Conservation (phyloP, 139 green algal genomes). For the Pseudopediastrum boryanum region DNA sequence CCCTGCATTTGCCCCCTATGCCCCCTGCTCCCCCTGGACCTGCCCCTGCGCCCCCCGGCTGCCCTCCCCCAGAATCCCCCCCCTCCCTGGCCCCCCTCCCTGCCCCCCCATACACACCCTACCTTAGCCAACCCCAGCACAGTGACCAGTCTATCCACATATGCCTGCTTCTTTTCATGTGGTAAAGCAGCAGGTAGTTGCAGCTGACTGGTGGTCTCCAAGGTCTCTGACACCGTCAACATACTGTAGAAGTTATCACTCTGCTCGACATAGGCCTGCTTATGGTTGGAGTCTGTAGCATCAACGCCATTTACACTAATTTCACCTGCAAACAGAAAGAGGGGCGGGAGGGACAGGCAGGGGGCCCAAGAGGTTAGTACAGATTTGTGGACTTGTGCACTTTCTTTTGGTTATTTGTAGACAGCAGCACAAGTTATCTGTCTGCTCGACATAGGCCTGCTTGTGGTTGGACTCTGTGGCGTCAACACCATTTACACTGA, state of each 20-base stretch:
- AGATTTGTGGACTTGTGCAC: neutral
- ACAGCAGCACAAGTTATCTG: too few species aligned
- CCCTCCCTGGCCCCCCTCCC: too few species aligned
- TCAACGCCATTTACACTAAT: slow-evolving; percentile 18
- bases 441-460: slow-evolving; percentile 1
- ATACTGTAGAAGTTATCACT: slow-evolving; percentile 94
- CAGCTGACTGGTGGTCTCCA: slow-evolving; percentile 79
- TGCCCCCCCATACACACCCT: neutral
- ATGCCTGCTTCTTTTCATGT: slow-evolving; percentile 32
- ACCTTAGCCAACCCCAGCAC: slow-evolving; percentile 76
- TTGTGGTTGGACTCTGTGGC: slow-evolving; percentile 7
- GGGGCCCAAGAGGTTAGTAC: neutral
- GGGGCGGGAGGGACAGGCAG: slow-evolving; percentile 27
- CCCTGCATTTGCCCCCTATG: too few species aligned
- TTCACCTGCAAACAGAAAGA: neutral
- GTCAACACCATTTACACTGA: neutral
- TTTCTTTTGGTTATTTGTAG: too few species aligned
- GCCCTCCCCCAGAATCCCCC: too few species aligned
- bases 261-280: slow-evolving; percentile 88
- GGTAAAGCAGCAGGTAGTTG: slow-evolving; percentile 49
- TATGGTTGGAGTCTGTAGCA: slow-evolving; percentile 30
- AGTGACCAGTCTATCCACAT: slow-evolving; percentile 73
- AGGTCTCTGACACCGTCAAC: slow-evolving; percentile 73
- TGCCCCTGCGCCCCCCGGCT: too few species aligned
- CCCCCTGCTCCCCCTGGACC: too few species aligned